A percentile compares a stretch with the other conserved stretches of the same genome.
These are phyloP conservation scores for Staphylotrichum tortipilum DNA, from an alignment of 495 filamentous ascomycete species.

Conservation along the genomic window DNA sequence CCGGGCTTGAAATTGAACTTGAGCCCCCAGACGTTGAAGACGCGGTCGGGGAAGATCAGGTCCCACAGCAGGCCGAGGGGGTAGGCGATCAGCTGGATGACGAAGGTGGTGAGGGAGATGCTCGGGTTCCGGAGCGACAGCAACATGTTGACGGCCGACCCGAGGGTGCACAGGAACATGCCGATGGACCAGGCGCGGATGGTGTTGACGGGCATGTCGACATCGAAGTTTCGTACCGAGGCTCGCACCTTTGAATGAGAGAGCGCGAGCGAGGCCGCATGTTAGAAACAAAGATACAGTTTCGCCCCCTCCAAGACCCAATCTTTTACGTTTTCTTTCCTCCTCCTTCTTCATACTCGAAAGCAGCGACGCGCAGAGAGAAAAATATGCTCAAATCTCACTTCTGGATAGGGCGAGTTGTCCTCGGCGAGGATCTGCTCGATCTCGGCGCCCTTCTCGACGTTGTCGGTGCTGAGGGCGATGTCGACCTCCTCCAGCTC, in stretches of 20 bases:
- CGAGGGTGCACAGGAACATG: conserved; percentile 52
- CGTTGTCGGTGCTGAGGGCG: conserved; percentile 46
- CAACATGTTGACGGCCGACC: conserved; percentile 62
- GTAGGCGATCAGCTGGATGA: conserved; percentile 62
- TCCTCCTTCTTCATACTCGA: no score
- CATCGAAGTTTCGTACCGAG: conserved; percentile 54
- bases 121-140: conserved; percentile 59
- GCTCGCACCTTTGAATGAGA: conserved; percentile 60
- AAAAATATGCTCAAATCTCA: conserved; percentile 21
- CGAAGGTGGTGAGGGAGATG: conserved; percentile 57
- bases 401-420: conserved; percentile 64
- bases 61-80: conserved; percentile 55
- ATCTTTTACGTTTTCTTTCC: no score
- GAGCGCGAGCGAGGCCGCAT: conserved; percentile 31
- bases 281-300: conserved; percentile 14
- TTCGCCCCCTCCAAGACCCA: neutral
- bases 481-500: conserved; percentile 52
- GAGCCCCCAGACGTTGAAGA: conserved; percentile 50
- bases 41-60: conserved; percentile 46
- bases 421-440: conserved; percentile 52
- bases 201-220: conserved; percentile 59
- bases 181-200: conserved; percentile 66
- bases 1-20: conserved; percentile 59
- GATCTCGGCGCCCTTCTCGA: conserved; percentile 44
- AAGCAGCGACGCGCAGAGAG: neutral